Percentiles rank a stretch among this genome's conserved stretches.
Evolutionary conservation across 2,329 filamentous ascomycete species (phyloP).

Genomic region (Fusarium sp.): DNA sequence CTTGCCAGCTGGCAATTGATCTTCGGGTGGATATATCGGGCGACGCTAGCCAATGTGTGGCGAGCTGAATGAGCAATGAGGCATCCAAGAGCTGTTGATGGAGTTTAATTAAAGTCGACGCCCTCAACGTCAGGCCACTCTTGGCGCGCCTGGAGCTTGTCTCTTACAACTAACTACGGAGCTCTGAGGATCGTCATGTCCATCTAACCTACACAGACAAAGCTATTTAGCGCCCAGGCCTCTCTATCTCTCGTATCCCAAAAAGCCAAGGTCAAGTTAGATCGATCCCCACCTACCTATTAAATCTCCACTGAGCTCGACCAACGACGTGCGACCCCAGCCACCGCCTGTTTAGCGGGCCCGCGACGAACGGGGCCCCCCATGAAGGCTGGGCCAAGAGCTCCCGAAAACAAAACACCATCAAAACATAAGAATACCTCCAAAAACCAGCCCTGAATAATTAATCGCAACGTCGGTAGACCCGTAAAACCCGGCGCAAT

Average conservation of each 20-base stretch:
- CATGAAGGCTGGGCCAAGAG: slow-evolving; percentile 44
- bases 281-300: slow-evolving; percentile 30
- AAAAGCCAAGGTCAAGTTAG: slow-evolving; percentile 38
- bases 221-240: slow-evolving; percentile 22
- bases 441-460: slow-evolving; percentile 25
- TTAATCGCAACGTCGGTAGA: slow-evolving; percentile 42
- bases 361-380: slow-evolving; percentile 46
- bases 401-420: slow-evolving; percentile 50
- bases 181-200: neutral
- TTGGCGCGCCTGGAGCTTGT: slow-evolving; percentile 31
- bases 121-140: slow-evolving; percentile 24
- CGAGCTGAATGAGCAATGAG: slow-evolving; percentile 47
- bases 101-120: slow-evolving; percentile 32
- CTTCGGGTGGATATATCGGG: slow-evolving; percentile 37
- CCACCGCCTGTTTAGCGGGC: slow-evolving; percentile 50
- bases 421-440: slow-evolving; percentile 40
- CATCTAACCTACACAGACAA: neutral
- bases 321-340: slow-evolving; percentile 48
- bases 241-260: neutral
- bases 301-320: slow-evolving; percentile 25
- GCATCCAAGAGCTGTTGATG: slow-evolving; percentile 20
- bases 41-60: slow-evolving; percentile 48
- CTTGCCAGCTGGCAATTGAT: slow-evolving; percentile 50
- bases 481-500: slow-evolving; percentile 55
- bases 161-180: slow-evolving; percentile 14